Base-by-base conservation (phyloP, 2,329 filamentous ascomycete species). In the Diaporthe capsici region DNA sequence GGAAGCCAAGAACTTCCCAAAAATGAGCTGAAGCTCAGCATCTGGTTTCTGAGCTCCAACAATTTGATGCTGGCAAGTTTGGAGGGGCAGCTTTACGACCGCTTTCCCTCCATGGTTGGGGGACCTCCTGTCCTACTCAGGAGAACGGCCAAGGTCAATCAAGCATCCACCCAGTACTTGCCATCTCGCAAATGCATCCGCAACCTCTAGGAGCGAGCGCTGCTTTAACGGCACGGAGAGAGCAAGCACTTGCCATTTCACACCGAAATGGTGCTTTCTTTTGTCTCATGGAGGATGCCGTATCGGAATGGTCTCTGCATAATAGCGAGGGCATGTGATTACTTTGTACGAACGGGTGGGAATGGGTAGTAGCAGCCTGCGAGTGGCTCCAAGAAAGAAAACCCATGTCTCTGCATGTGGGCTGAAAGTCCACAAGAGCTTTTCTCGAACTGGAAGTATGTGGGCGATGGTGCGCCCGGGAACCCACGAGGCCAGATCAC, bases 281-380 rank as follows among this genome's bases (percentile, higher is more conserved):
- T 55, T 70, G 34, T 55, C n/a, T 20, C 34, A 28, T 15, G 8
- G 34, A 28, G 34, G 31, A 17, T 7, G 34, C 25, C 34, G 3
- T 42, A 42, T 4, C 34, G 15, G 17, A 42, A 31, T 42, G 49
- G 42, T 15, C n/a, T 39, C 55, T 53, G 47, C 65, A 55, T 42
- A n/a, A 70, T 20, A 70, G 65, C 65, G 65, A 70, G 47, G 34
- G 34, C 65, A 39, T 42, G 34, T 55, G 47, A 20, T 42, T 20
- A 13, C 28, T 42, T 37, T 70, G 65, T 70, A 70, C 34, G 34
- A 70, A 22, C 42, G 47, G 31, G 42, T n/a, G 61, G 61, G 42
- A 65, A n/a, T n/a, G 25, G 65, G 31, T 53, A 55, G 31, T 53
- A 55, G 47, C 34, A 42, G 49, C 65, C 31, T 31, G 65, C 20